Base-by-base conservation (phyloP, 805 yeast species). In the Starmerella riodocensis region DNA sequence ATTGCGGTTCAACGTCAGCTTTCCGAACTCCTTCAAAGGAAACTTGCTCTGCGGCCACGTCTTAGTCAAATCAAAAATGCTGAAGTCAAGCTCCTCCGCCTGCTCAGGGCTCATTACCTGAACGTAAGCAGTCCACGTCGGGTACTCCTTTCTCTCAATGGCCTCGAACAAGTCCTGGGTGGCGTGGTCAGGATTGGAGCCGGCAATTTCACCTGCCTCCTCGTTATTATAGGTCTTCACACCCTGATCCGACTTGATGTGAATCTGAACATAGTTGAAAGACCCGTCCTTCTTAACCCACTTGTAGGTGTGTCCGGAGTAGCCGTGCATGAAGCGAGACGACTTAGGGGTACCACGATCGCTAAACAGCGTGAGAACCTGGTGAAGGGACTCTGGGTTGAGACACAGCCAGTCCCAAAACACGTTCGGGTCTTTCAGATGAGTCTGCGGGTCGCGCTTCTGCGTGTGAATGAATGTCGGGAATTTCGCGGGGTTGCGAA, bases 381-480 rank as follows among this genome's bases (percentile, higher is more conserved):
- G 78, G 56, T 74, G 79, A 32, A 69, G 57, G 9, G 69, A 57
- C 53, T 74, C 80, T 39, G 69, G 71, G 59, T 74, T 74, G 50
- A 66, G 66, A 24, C 66, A 57, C 44, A 64, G 62, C 54, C 68
- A 74, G 51, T 74, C 78, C 79, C 79, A 74, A 54, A 65, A 67
- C 58, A 61, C 59, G 46, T 69, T 60, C 18, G 74, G 63, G 50
- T 74, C 78, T 57, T 67, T 68, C 52, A 73, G 58, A 49, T 70
- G 67, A 17, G 80, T 74, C 52, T 70, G 66, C 16, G 83, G 82
- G 59, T 74, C 67, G 52, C 82, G 70, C 67, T 76, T 76, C 60
- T 74, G 81, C 18, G 81, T 71, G 62, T 75, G 81, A 50, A 75
- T 74, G 55, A 74, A 74, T 49, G 66, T 65, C 8, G 78, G 75